Percentiles rank a stretch among this genome's conserved stretches.
Conservation (phyloP, 306 rosid species). For the Acacia melanoxylon region DNA sequence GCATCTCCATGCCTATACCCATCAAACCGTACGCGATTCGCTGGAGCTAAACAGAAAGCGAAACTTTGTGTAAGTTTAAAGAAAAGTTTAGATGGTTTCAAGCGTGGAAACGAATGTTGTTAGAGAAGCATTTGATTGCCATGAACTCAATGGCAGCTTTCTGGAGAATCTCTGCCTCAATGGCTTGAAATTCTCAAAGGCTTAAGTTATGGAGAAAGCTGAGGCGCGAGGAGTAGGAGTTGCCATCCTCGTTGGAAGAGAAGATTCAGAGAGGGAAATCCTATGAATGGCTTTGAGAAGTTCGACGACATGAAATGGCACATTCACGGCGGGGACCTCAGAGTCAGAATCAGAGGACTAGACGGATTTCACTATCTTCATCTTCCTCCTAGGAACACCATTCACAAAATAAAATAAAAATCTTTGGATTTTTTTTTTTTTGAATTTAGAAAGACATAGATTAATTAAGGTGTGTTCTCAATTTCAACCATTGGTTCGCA, state of each 20-base stretch:
- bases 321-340: not conserved
- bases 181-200: not conserved
- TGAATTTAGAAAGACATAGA: not conserved
- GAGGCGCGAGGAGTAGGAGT: not conserved
- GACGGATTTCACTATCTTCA: not conserved
- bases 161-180: not conserved
- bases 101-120: not conserved
- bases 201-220: not conserved
- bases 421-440: not conserved
- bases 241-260: not conserved
- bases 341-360: not conserved
- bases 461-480: not conserved
- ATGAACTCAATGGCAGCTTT: not conserved
- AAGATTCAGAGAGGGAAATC: not conserved
- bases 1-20: constrained; percentile 37
- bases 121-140: not conserved
- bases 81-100: not conserved
- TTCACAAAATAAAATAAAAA: not conserved
- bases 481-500: not conserved
- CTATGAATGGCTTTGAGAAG: not conserved
- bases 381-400: not conserved
- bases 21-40: not conserved
- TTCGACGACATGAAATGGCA: constrained; percentile 2
- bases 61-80: not conserved
- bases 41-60: not conserved